A percentile compares a stretch with the other conserved stretches of the same genome.
These are phyloP conservation scores for Lentinula lateritia DNA, from an alignment of 768 basidiomycete species.

Conservation along the genomic window DNA sequence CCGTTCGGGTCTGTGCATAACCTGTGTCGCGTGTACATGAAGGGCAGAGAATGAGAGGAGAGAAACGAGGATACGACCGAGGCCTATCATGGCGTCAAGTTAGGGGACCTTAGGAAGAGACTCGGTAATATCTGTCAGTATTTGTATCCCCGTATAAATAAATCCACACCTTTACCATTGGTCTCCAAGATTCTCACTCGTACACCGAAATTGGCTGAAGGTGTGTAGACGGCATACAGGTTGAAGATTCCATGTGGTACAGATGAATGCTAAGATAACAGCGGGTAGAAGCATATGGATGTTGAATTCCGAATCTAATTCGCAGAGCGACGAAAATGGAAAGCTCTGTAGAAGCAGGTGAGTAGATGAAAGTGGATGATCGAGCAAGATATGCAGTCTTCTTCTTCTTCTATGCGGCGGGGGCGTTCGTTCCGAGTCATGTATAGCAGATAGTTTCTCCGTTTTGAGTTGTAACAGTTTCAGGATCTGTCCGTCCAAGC, in stretches of 20 bases:
- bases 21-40: conserved; percentile 2
- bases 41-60: background rate
- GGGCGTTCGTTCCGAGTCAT: background rate
- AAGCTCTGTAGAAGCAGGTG: background rate
- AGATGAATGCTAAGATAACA: background rate
- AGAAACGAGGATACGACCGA: background rate
- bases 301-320: background rate
- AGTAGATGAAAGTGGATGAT: background rate
- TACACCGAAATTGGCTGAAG: background rate
- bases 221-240: background rate
- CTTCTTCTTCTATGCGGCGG: background rate
- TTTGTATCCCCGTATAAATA: background rate
- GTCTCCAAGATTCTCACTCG: background rate
- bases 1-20: conserved; percentile 2
- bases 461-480: background rate
- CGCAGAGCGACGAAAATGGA: background rate
- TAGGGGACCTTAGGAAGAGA: background rate
- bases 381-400: background rate
- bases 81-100: background rate
- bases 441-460: background rate
- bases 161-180: background rate
- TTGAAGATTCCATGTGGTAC: background rate
- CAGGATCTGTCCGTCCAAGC: too few relatives aligned
- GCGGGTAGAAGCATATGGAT: background rate
- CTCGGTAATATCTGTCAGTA: background rate